phyloP scores from a whole-genome alignment of 1,139 yeast species.

The Candida albicans region DNA sequence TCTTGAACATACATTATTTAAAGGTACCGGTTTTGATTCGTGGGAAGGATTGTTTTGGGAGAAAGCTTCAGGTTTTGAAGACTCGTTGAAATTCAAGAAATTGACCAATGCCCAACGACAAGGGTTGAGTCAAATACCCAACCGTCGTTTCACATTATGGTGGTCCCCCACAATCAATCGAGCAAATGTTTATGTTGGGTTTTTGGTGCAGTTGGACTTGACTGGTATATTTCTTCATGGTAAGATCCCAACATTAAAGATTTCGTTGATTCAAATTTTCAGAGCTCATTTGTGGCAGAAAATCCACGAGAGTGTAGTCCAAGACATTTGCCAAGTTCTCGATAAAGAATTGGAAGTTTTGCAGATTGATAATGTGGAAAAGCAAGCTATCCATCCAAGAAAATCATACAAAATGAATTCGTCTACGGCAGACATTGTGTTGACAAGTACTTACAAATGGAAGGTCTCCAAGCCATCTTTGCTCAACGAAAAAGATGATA shows the following conservation, averaged over 20 bases:
- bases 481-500: constrained; percentile 61
- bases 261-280: constrained; percentile 92
- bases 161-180: constrained; percentile 99
- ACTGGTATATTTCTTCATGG: constrained; percentile 98
- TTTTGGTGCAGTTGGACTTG: constrained; percentile 90
- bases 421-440: constrained; percentile 86
- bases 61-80: constrained; percentile 94
- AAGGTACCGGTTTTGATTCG: constrained; percentile 95
- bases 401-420: constrained; percentile 97
- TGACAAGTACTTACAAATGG: constrained; percentile 81
- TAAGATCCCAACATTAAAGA: constrained; percentile 94
- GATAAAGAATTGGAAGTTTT: constrained; percentile 85
- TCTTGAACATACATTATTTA: constrained; percentile 89
- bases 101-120: constrained; percentile 97
- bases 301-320: constrained; percentile 93
- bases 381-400: constrained; percentile 93
- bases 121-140: constrained; percentile 96
- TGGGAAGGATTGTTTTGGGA: constrained; percentile 99
- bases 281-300: constrained; percentile 99
- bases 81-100: constrained; percentile 89
- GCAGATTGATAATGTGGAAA: constrained; percentile 82
- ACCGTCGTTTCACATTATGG: constrained; percentile 96
- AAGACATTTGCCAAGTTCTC: constrained; percentile 87
- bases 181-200: constrained; percentile 97
- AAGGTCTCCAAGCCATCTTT: constrained; percentile 80